phyloP scores from a whole-genome alignment of 164 flowering plant genomes.

The Berberis vulgaris region DNA sequence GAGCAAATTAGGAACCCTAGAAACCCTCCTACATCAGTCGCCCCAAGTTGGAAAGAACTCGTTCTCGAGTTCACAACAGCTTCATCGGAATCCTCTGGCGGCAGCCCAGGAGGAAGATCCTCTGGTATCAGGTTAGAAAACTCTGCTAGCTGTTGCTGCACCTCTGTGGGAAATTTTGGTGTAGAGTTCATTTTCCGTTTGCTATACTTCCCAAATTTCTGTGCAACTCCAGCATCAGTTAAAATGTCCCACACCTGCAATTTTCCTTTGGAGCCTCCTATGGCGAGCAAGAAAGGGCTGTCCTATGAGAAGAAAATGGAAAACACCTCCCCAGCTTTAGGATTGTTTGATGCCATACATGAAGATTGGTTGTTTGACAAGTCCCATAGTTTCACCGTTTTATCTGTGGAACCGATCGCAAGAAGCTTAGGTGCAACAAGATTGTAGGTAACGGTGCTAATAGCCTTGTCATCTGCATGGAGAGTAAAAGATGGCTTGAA shows the following conservation, averaged over 20 bases:
- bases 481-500: neutral
- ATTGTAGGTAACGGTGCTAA: neutral
- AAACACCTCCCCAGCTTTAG: slow-evolving; percentile 80
- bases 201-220: slow-evolving; percentile 34
- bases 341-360: slow-evolving; percentile 62
- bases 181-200: slow-evolving; percentile 5
- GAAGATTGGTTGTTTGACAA: slow-evolving; percentile 73
- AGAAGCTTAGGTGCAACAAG: neutral
- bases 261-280: slow-evolving; percentile 83
- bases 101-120: no score
- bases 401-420: slow-evolving; percentile 4
- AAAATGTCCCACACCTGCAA: slow-evolving; percentile 67
- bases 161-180: neutral
- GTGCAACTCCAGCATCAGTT: slow-evolving; percentile 40
- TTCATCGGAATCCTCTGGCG: no score
- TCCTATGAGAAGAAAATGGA: slow-evolving; percentile 68
- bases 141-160: no score
- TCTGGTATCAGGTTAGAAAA: no score
- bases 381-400: slow-evolving; percentile 65
- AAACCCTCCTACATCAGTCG: no score
- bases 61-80: no score
- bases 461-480: neutral
- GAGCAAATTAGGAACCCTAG: no score
- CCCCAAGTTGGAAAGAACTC: no score
- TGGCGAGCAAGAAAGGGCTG: slow-evolving; percentile 64